Evolutionary conservation across 495 filamentous ascomycete species (phyloP).

Genomic region (Aspergillus sparsus): DNA sequence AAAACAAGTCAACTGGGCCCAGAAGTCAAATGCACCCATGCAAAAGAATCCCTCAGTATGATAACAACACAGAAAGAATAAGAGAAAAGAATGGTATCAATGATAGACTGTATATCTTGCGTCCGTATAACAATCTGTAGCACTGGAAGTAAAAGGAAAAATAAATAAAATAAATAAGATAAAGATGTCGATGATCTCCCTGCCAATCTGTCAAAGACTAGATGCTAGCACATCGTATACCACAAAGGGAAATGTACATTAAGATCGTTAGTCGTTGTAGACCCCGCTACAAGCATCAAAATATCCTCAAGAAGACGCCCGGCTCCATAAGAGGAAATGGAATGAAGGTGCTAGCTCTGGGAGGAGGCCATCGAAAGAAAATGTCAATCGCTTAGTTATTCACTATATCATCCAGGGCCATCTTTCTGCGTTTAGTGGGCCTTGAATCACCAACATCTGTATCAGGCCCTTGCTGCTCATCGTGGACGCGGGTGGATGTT

Average conservation of each 20-base stretch:
- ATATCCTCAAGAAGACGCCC: constrained; percentile 3
- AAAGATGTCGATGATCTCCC: constrained; percentile 1
- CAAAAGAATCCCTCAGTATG: constrained; percentile 1
- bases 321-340: constrained; percentile 12
- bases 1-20: constrained; percentile 3
- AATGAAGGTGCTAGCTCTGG: constrained; percentile 14
- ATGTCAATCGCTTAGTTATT: constrained; percentile 33
- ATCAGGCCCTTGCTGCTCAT: constrained; percentile 26
- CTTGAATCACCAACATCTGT: constrained; percentile 43
- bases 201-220: constrained; percentile 14
- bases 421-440: constrained; percentile 69
- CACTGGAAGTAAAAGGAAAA: not conserved
- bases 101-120: not conserved
- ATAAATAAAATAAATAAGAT: constrained; percentile 9
- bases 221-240: constrained; percentile 9
- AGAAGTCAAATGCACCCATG: constrained; percentile 11
- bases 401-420: constrained; percentile 56
- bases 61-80: constrained; percentile 5
- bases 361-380: not conserved
- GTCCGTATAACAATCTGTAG: not conserved
- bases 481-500: constrained; percentile 18
- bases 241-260: constrained; percentile 27
- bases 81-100: constrained; percentile 4
- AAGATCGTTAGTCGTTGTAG: constrained; percentile 37
- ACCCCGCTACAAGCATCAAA: constrained; percentile 36